Evolutionary conservation across 2,329 filamentous ascomycete species (phyloP), one percentile per base, ranked within the genome.

Genomic region (Monosporascus sp.): DNA sequence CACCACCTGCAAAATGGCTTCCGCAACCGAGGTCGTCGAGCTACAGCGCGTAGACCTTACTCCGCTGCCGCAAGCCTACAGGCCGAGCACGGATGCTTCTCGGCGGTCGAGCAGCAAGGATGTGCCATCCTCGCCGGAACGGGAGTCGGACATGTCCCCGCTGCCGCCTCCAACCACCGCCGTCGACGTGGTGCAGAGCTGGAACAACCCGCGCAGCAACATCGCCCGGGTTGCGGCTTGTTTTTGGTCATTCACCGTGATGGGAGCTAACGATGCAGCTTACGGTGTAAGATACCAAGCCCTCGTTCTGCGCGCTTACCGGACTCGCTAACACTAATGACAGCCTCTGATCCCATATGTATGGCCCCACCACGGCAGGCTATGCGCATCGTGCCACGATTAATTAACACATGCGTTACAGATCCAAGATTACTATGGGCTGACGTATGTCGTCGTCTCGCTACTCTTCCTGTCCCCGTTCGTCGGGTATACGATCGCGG

Each of bases 211-310:
- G 46, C 72, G 67, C 14, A 65, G 66, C 2, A 84, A 81, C 53
- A 68, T 74, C 3, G 69, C 71, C 56, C 74, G 77, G 9, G 70
- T 82, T 1, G 67, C 72, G 2, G 74, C 82, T 0, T 76, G 79
- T 0, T 84, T 84, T 65, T 83, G 75, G 71, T 77, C 75, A 6
- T 81, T 86, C 54, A 61, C 81, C 5, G 75, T 81, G 1, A 78
- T 82, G 64, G 83, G 83, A 0, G 74, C 78, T 9, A 83, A 82
- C 51, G 81, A 83, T 65, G 75, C 78, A 2, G 79, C 79, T 11
- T 82, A 82, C 51, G 81, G 81, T 56, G 79, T 80, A 65, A 70
- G 77, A 69, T 48, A 45, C 36, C 6, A 25, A 42, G 22, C 18
- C 14, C 6, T 24, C 17, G 11, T 49, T 38, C 25, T 27, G 15